Base-by-base conservation (phyloP, 2,329 filamentous ascomycete species). In the Beauveria bassiana region DNA sequence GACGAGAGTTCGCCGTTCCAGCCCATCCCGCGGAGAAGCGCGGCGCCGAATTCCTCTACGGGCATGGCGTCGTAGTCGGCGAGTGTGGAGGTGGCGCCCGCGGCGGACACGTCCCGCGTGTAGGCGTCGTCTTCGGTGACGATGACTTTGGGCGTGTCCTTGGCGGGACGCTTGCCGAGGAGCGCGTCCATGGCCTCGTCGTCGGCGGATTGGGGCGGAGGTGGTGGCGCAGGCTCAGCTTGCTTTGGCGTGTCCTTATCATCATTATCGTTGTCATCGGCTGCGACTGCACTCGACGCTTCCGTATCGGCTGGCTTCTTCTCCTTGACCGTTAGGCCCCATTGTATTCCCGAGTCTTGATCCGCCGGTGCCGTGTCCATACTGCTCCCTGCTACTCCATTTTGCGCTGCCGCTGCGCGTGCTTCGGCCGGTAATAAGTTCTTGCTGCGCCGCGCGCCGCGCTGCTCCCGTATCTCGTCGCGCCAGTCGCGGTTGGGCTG, bases 31-130 rank as follows among this genome's bases (percentile, higher is more conserved):
- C 93, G 86, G 42, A 99, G 81, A 65, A 98, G 80, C 0, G 93
- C 92, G 20, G 92, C 89, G 8, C 95, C 95, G 66, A 98, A 99
- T 68, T 97, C 92, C 67, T 97, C 93, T 18, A 98, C 91, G 0
- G 95, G 93, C 64, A 96, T 88, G 14, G 88, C 86, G 62, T 89
- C 88, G 75, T 98, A 98, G 69, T 95, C 91, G 40, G 90, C 89
- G 20, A 96, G 77, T 0, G 86, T 90, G 4, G 91, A 87, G 34
- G 85, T 81, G 24, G 91, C 89, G 1, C 91, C 92, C 1, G 91
- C 88, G 28, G 83, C 78, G 14, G 83, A 79, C 34, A 93, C 82
- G 71, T 93, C 90, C 28, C 84, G 81, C 38, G 80, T 79, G 69
- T 91, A 93, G 3, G 86, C 86, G 63, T 89, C 87, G 65, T 83